Evolutionary conservation across 1,139 yeast species (phyloP).

Genomic region (Yamadazyma spencermartinsiae): DNA sequence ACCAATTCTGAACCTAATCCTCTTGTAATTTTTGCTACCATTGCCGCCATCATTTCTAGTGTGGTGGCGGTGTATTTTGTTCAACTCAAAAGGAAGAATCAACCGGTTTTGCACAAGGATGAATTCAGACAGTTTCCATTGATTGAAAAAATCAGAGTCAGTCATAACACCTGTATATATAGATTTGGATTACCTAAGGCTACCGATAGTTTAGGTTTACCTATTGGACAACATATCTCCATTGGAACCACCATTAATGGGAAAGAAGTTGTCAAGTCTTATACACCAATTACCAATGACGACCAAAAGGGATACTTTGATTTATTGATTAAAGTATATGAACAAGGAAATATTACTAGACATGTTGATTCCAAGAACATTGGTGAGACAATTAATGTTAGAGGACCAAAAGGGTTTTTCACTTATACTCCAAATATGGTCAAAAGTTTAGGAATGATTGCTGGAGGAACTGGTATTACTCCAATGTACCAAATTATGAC

Average conservation of each 20-base stretch:
- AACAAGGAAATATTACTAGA: constrained; percentile 84
- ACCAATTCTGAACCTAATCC: constrained; percentile 39
- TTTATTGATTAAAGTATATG: constrained; percentile 88
- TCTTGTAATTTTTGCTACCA: constrained; percentile 38
- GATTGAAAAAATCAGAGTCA: constrained; percentile 71
- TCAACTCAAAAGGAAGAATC: constrained; percentile 38
- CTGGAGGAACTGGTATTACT: constrained; percentile 97
- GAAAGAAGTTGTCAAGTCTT: constrained; percentile 85
- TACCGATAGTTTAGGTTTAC: constrained; percentile 79
- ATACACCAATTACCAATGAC: constrained; percentile 91
- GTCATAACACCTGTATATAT: constrained; percentile 83
- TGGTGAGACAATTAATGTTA: constrained; percentile 48
- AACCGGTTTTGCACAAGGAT: constrained; percentile 62
- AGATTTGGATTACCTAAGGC: constrained; percentile 81
- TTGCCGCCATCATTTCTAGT: constrained; percentile 41
- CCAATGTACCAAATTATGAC: constrained; percentile 87
- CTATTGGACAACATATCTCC: constrained; percentile 92
- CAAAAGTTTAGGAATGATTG: constrained; percentile 77
- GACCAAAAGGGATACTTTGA: constrained; percentile 87
- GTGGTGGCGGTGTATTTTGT: constrained; percentile 39
- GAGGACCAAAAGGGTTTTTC: constrained; percentile 95
- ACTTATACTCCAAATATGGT: constrained; percentile 81
- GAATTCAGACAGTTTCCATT: constrained; percentile 81
- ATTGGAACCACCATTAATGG: constrained; percentile 66
- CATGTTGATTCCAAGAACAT: constrained; percentile 63